These are phyloP conservation scores for Cucurbita moschata DNA, from an alignment of 306 rosid species.

Conservation along the genomic window DNA sequence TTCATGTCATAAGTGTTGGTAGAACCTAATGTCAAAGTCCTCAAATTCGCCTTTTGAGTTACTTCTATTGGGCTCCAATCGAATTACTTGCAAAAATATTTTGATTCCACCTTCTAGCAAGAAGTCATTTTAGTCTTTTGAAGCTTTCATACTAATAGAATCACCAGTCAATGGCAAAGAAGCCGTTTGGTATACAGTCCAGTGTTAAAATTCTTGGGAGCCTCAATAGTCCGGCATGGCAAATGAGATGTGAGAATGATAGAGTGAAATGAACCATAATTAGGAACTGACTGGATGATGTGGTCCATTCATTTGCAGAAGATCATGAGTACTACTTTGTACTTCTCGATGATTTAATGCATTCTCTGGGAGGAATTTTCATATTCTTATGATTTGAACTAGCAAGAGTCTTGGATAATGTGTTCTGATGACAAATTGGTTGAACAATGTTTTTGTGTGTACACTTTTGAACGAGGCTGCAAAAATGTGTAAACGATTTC, in stretches of 20 bases:
- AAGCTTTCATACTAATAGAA: neutral
- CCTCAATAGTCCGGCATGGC: neutral
- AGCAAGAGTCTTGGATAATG: neutral
- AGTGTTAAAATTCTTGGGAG: neutral
- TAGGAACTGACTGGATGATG: too few relatives aligned
- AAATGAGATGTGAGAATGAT: neutral
- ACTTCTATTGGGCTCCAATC: too few relatives aligned
- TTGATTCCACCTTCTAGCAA: too few relatives aligned
- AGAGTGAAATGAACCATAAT: neutral
- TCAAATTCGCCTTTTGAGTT: too few relatives aligned
- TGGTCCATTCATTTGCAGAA: neutral
- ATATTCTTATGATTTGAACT: neutral
- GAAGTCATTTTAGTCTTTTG: too few relatives aligned
- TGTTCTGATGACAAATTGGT: neutral
- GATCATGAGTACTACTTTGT: neutral
- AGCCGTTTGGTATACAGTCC: neutral
- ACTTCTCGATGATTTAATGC: neutral
- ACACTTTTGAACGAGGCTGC: neutral
- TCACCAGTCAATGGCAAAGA: neutral
- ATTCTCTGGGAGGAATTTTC: neutral
- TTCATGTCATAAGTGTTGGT: too few relatives aligned
- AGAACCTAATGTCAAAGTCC: too few relatives aligned
- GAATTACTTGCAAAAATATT: too few relatives aligned
- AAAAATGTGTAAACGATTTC: neutral
- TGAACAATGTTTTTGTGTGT: neutral